Base-by-base conservation (phyloP, 192 early-diverging fungal species). In the Geosiphon pyriformis region DNA sequence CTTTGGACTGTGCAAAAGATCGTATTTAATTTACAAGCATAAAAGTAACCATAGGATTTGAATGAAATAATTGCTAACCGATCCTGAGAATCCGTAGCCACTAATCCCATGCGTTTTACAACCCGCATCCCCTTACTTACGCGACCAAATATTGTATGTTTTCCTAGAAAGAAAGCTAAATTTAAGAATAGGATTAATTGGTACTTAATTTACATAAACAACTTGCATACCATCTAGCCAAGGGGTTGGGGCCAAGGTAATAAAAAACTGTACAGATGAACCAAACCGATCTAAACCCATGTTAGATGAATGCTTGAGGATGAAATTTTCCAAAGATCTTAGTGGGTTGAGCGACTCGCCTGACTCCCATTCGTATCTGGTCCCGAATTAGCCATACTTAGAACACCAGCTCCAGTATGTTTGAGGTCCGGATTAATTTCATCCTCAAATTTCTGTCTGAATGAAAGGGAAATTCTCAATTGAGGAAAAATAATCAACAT, bases 101-200 rank as follows among this genome's bases (percentile, higher is more conserved):
- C 88, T 35, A 84, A 65, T 1, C 90, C 90, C 80, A 92, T 84
- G 49, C 91, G 70, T 71, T 92, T 92, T 17, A 94, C 86, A 34
- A 93, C 83, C 31, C 77, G 83, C 82, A 94, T 91, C 0, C 93
- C 93, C 33, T 75, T 61, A n/a, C 79, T 82, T 2, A 94, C 87
- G 18, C 93, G 77, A n/a, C 92, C 92, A 75, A 94, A 94, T 30
- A 94, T 94, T 6, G 91, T 84, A 65, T 94, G 93, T 69, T 94
- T 94, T n/a, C 86, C 84, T 89, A 75, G 47, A 74, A 56, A 37
- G n/a, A n/a, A n/a, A n/a, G n/a, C n/a, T n/a, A n/a, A n/a, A n/a
- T n/a, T n/a, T n/a, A n/a, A n/a, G n/a, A n/a, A n/a, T n/a, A n/a
- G n/a, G n/a, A n/a, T n/a, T n/a, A n/a, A n/a, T n/a, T n/a, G n/a